Evolutionary conservation across 2,329 filamentous ascomycete genomes (phyloP).

Genomic region (Scytalidium sp.): DNA sequence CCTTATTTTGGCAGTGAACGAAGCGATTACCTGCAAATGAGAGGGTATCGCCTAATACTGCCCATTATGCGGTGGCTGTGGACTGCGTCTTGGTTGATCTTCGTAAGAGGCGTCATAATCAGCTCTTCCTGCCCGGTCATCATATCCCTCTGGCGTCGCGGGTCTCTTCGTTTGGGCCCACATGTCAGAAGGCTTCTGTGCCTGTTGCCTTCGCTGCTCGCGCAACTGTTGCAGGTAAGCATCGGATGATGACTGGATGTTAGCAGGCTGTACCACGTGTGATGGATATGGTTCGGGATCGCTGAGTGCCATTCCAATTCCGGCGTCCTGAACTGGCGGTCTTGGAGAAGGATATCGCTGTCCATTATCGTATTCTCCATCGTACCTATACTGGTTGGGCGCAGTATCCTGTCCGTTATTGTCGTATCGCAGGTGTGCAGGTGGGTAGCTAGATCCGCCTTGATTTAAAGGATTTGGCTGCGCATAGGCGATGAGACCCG

Average conservation of each 20-base stretch:
- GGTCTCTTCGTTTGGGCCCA: conserved; percentile 6
- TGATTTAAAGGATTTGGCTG: conserved; percentile 23
- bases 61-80: background rate
- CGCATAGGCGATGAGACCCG: conserved; percentile 25
- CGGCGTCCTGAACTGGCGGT: conserved; percentile 5
- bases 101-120: background rate
- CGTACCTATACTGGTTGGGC: conserved; percentile 6
- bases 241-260: conserved; percentile 11
- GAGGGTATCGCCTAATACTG: too few species aligned
- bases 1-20: too few species aligned
- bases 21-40: too few species aligned
- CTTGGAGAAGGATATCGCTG: conserved; percentile 15
- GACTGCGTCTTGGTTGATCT: background rate
- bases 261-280: conserved; percentile 12
- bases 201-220: conserved; percentile 12
- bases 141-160: background rate
- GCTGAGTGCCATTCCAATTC: conserved; percentile 20
- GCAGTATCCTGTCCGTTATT: conserved; percentile 20
- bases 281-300: conserved; percentile 19
- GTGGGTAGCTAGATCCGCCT: conserved; percentile 16
- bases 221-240: conserved; percentile 15
- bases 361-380: conserved; percentile 9
- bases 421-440: conserved; percentile 26
- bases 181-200: conserved; percentile 11
- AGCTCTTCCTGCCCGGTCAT: background rate